phyloP scores from a whole-genome alignment of 2,329 filamentous ascomycete genomes.

The Cytospora leucostoma region DNA sequence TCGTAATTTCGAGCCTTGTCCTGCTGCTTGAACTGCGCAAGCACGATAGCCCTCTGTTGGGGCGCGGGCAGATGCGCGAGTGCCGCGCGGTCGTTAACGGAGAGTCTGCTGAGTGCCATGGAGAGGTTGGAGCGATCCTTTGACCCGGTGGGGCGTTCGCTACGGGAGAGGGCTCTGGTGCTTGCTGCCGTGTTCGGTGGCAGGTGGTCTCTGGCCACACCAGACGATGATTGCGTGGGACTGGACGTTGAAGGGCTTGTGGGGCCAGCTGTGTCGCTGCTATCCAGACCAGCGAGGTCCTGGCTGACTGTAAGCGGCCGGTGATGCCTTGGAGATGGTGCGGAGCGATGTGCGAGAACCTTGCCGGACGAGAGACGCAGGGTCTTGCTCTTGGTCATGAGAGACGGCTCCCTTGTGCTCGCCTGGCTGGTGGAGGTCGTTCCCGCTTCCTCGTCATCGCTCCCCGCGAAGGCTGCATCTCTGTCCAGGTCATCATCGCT shows the following conservation, averaged over 20 bases:
- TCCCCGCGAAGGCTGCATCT: background rate
- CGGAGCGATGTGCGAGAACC: conserved; percentile 35
- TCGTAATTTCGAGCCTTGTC: conserved; percentile 32
- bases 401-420: background rate
- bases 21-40: conserved; percentile 35
- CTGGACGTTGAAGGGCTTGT: background rate
- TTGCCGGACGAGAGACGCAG: conserved; percentile 40
- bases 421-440: background rate
- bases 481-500: background rate
- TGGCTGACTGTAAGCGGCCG: conserved; percentile 9
- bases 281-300: background rate
- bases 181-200: background rate
- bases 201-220: too few species aligned
- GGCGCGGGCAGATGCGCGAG: conserved; percentile 36
- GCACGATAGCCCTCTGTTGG: conserved; percentile 35
- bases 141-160: conserved; percentile 14
- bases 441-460: background rate
- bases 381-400: conserved; percentile 29
- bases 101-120: conserved; percentile 27
- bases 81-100: conserved; percentile 33
- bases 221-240: background rate
- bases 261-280: background rate
- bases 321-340: background rate
- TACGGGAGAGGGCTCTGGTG: background rate
- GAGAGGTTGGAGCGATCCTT: conserved; percentile 4